These are phyloP conservation scores for Cordyceps farinosa DNA, from an alignment of 2,329 filamentous ascomycete genomes.

Conservation along the genomic window DNA sequence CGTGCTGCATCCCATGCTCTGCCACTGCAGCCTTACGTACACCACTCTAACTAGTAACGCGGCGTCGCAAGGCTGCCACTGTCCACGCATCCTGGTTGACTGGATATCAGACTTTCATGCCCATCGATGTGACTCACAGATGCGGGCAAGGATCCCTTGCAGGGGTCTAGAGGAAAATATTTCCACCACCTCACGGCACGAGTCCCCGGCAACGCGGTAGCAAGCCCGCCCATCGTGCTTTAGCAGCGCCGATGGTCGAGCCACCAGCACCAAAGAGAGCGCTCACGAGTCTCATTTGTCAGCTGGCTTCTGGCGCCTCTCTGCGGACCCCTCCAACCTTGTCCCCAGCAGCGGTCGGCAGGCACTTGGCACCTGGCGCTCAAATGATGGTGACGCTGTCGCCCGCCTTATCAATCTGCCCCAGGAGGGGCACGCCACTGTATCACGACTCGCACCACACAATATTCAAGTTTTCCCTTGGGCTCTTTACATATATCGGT, in stretches of 20 bases:
- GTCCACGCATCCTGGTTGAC: not conserved
- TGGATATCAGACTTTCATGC: not conserved
- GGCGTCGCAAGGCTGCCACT: slow-evolving; percentile 10
- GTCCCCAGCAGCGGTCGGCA: too few relatives aligned
- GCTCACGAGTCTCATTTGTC: slow-evolving; percentile 7
- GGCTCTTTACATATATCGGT: not conserved
- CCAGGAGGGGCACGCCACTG: not conserved
- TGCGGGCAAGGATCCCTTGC: not conserved
- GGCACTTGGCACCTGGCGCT: not conserved
- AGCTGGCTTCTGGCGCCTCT: not conserved
- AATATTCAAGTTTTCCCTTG: not conserved
- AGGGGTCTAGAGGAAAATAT: not conserved
- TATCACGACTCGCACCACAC: not conserved
- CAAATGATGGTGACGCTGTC: not conserved
- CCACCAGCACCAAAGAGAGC: not conserved
- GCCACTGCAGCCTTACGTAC: not conserved
- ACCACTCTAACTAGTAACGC: not conserved
- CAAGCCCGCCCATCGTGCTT: not conserved
- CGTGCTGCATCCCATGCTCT: not conserved
- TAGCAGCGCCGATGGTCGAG: not conserved
- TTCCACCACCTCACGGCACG: not conserved
- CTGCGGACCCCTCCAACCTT: not conserved
- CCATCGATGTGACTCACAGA: slow-evolving; percentile 11
- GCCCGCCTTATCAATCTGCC: slow-evolving; percentile 7
- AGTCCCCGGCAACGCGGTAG: not conserved